phyloP scores from a whole-genome alignment of 2,329 filamentous ascomycete species.

The Curvularia verruculosa region DNA sequence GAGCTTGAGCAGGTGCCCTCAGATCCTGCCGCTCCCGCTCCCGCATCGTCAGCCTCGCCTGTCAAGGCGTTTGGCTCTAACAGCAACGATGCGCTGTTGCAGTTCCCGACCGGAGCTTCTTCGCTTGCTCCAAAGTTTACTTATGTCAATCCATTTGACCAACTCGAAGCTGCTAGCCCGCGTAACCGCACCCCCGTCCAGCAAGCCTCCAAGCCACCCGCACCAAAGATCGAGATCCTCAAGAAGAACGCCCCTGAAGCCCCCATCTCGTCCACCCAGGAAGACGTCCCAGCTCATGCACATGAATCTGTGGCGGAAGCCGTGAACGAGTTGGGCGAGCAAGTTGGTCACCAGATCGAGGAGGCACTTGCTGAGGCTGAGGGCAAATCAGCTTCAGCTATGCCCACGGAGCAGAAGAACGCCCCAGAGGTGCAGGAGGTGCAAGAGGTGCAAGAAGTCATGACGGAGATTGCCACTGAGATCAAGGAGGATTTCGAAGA shows the following conservation, averaged over 20 bases:
- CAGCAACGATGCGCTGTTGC: slow-evolving; percentile 49
- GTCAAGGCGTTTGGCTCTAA: slow-evolving; percentile 48
- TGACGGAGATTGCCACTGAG: slow-evolving; percentile 57
- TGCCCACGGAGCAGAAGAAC: slow-evolving; percentile 52
- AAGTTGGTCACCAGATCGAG: slow-evolving; percentile 66
- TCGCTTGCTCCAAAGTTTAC: slow-evolving; percentile 62
- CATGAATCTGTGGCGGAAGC: slow-evolving; percentile 73
- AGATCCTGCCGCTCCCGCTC: slow-evolving; percentile 34
- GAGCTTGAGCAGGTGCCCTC: slow-evolving; percentile 49
- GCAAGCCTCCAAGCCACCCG: slow-evolving; percentile 27
- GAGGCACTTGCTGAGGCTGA: slow-evolving; percentile 64
- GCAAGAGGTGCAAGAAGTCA: slow-evolving; percentile 61
- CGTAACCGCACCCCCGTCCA: slow-evolving; percentile 54
- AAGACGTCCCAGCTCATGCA: slow-evolving; percentile 32
- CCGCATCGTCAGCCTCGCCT: slow-evolving; percentile 34
- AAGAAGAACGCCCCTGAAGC: slow-evolving; percentile 52
- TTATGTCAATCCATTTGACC: slow-evolving; percentile 75
- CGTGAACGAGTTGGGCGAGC: slow-evolving; percentile 67
- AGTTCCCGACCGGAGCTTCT: slow-evolving; percentile 38
- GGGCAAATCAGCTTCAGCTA: slow-evolving; percentile 45
- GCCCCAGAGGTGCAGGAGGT: slow-evolving; percentile 59
- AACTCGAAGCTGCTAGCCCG: slow-evolving; percentile 69
- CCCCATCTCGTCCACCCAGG: slow-evolving; percentile 36
- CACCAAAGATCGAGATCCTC: slow-evolving; percentile 53
- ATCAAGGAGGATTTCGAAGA: slow-evolving; percentile 58